phyloP scores from a whole-genome alignment of 2,329 filamentous ascomycete species.

The Graphilbum fragrans region DNA sequence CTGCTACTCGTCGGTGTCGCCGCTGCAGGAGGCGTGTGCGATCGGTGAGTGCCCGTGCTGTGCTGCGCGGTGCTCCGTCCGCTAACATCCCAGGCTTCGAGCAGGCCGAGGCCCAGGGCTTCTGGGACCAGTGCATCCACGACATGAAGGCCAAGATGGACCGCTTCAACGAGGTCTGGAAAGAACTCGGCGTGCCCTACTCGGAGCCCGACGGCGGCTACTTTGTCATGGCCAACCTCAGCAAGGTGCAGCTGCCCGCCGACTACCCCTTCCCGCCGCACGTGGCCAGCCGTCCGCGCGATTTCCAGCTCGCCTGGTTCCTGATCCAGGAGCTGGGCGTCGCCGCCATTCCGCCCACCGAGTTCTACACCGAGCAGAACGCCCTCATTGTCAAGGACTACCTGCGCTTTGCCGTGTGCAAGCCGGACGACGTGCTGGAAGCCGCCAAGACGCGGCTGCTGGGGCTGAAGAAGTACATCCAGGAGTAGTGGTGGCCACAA shows the following conservation, averaged over 20 bases:
- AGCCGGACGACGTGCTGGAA: conserved; percentile 76
- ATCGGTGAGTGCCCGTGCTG: conserved; percentile 38
- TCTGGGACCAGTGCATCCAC: conserved; percentile 72
- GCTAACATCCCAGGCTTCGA: conserved; percentile 51
- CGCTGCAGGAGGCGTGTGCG: conserved; percentile 85
- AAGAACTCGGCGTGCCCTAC: conserved; percentile 66
- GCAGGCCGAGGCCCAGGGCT: conserved; percentile 69
- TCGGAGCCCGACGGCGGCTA: conserved; percentile 94
- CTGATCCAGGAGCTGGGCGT: conserved; percentile 93
- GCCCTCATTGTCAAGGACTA: conserved; percentile 84
- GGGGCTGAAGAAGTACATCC: conserved; percentile 61
- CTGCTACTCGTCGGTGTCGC: conserved; percentile 88
- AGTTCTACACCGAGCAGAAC: conserved; percentile 86
- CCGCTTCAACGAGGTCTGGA: conserved; percentile 72
- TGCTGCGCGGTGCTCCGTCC: neutral
- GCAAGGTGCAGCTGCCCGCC: conserved; percentile 70
- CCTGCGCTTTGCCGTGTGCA: conserved; percentile 91
- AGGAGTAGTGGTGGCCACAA: conserved; percentile 6
- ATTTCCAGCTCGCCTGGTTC: conserved; percentile 95
- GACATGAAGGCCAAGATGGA: conserved; percentile 89
- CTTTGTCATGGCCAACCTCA: conserved; percentile 91
- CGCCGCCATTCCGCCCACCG: conserved; percentile 88
- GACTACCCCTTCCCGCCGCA: conserved; percentile 84
- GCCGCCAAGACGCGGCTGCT: conserved; percentile 64
- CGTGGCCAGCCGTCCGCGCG: conserved; percentile 72